phyloP scores from a whole-genome alignment of 495 filamentous ascomycete genomes.

The Rusavskia elegans region DNA sequence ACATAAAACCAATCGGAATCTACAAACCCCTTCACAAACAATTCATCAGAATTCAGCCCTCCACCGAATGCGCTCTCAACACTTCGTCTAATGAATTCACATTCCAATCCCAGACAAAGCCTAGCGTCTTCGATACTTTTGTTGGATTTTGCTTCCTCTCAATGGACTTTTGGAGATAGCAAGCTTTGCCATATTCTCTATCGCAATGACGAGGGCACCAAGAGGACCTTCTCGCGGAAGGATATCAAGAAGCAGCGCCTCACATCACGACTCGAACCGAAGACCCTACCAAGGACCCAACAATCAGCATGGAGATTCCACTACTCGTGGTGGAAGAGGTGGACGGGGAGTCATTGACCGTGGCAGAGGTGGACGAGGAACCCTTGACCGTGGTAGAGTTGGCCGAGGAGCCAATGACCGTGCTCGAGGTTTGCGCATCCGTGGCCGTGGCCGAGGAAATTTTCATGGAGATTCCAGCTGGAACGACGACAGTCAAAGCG shows the following conservation, averaged over 20 bases:
- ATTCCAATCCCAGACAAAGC: too few relatives aligned
- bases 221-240: neutral
- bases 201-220: neutral
- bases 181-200: neutral
- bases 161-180: too few relatives aligned
- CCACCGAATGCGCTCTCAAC: too few relatives aligned
- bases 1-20: too few relatives aligned
- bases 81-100: too few relatives aligned
- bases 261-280: neutral
- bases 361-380: neutral
- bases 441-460: neutral
- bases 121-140: too few relatives aligned
- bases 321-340: neutral
- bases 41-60: too few relatives aligned
- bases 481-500: neutral
- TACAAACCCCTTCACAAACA: too few relatives aligned
- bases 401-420: neutral
- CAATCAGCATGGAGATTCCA: neutral
- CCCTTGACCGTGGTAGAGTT: neutral
- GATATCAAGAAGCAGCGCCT: neutral
- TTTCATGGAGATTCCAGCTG: neutral
- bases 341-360: neutral
- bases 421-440: neutral
- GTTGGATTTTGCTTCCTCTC: too few relatives aligned
- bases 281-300: neutral